These are phyloP conservation scores for Lenwebbia sp. DNA, from an alignment of 345 rosid genomes.

Conservation along the genomic window DNA sequence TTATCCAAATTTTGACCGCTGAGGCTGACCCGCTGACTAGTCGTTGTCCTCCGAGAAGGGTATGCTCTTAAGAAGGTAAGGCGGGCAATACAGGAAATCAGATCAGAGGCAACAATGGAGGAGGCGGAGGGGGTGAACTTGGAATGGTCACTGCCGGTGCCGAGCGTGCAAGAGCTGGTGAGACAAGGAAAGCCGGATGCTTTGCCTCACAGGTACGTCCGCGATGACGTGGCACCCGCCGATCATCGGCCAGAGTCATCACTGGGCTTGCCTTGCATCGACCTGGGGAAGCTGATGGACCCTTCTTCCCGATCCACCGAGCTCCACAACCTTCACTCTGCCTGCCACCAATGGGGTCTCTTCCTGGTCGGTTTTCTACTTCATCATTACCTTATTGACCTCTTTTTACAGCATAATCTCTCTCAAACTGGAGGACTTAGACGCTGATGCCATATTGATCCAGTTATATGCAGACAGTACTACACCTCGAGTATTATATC, in stretches of 20 bases:
- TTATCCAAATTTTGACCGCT: neutral
- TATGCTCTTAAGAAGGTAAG: neutral
- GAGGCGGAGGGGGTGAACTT: neutral
- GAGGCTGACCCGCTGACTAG: neutral
- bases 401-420: neutral
- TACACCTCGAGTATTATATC: neutral
- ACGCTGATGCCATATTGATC: neutral
- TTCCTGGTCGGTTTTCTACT: slow-evolving; percentile 6
- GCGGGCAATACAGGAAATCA: neutral
- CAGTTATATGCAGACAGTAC: neutral
- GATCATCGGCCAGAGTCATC: neutral
- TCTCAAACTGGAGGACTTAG: neutral
- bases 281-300: slow-evolving; percentile 13
- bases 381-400: neutral
- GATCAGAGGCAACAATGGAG: neutral
- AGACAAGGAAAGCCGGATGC: neutral
- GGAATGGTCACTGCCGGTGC: slow-evolving; percentile 17
- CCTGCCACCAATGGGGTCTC: slow-evolving; percentile 22
- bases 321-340: slow-evolving; percentile 15
- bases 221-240: slow-evolving; percentile 1
- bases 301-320: neutral
- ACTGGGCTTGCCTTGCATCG: slow-evolving; percentile 12
- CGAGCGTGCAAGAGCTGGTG: slow-evolving; percentile 22
- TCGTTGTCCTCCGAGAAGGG: neutral
- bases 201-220: slow-evolving; percentile 11